These are phyloP conservation scores for Aspergillus sclerotioniger DNA, from an alignment of 495 filamentous ascomycete genomes.

Conservation along the genomic window DNA sequence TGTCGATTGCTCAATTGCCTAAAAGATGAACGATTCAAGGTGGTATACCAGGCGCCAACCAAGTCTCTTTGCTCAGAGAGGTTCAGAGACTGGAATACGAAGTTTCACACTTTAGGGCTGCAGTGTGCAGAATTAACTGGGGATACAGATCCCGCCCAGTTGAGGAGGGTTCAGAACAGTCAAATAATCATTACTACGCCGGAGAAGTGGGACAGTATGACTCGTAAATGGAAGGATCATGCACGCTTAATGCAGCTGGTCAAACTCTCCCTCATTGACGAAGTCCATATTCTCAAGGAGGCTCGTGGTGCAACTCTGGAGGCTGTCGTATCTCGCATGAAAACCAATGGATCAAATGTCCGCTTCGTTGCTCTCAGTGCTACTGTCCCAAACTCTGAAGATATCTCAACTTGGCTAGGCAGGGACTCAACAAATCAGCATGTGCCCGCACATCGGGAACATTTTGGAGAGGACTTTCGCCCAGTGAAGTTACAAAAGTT, in stretches of 20 bases:
- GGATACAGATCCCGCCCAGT: conserved; percentile 75
- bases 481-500: conserved; percentile 85
- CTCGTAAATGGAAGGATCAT: conserved; percentile 93
- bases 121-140: conserved; percentile 86
- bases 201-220: conserved; percentile 99
- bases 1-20: conserved; percentile 67
- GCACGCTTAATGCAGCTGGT: conserved; percentile 78
- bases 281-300: conserved; percentile 94
- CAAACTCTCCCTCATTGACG: conserved; percentile 90
- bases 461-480: conserved; percentile 89
- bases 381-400: conserved; percentile 87
- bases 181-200: conserved; percentile 95
- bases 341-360: conserved; percentile 80
- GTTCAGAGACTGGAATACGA: conserved; percentile 78
- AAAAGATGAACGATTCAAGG: conserved; percentile 74
- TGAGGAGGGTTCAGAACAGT: conserved; percentile 72
- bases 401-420: conserved; percentile 92
- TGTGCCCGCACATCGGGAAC: conserved; percentile 67
- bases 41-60: conserved; percentile 92
- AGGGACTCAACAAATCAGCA: conserved; percentile 64
- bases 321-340: conserved; percentile 97
- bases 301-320: conserved; percentile 85
- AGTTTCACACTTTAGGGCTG: conserved; percentile 73
- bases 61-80: conserved; percentile 90
- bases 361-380: conserved; percentile 91